Evolutionary conservation across 2,329 filamentous ascomycete genomes (phyloP).

Genomic region (Aspergillus sojae): DNA sequence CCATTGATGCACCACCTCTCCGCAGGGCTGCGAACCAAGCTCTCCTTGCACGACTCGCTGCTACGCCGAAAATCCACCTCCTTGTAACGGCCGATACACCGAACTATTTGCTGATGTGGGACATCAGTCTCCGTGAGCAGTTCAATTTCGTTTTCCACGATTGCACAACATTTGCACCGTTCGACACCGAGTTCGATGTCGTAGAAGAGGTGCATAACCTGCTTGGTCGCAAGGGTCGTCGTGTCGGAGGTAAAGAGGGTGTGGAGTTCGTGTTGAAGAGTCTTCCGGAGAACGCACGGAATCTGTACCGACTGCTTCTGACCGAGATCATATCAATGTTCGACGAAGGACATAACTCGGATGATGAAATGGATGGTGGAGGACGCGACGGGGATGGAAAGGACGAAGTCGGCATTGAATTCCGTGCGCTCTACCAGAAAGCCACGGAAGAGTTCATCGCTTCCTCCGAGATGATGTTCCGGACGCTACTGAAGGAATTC

Average conservation of each 20-base stretch:
- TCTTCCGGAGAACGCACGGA: slow-evolving; percentile 88
- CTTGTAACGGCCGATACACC: slow-evolving; percentile 85
- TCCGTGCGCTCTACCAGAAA: slow-evolving; percentile 89
- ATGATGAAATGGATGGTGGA: slow-evolving; percentile 52
- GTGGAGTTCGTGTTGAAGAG: slow-evolving; percentile 88
- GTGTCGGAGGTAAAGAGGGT: slow-evolving; percentile 85
- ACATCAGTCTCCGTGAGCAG: slow-evolving; percentile 77
- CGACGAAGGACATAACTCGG: slow-evolving; percentile 52
- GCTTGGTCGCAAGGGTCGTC: slow-evolving; percentile 75
- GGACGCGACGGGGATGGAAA: slow-evolving; percentile 26
- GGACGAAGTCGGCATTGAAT: slow-evolving; percentile 73
- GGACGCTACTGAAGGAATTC: slow-evolving; percentile 93
- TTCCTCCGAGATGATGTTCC: slow-evolving; percentile 92
- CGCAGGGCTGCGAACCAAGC: slow-evolving; percentile 71
- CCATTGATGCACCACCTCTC: slow-evolving; percentile 77
- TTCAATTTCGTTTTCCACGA: slow-evolving; percentile 93
- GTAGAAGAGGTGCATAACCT: slow-evolving; percentile 90
- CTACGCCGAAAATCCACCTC: slow-evolving; percentile 71
- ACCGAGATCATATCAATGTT: slow-evolving; percentile 77
- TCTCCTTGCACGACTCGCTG: slow-evolving; percentile 74
- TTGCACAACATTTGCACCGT: slow-evolving; percentile 82
- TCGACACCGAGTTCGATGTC: slow-evolving; percentile 73
- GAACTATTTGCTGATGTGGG: slow-evolving; percentile 86
- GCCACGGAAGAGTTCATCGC: slow-evolving; percentile 96
- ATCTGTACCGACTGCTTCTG: slow-evolving; percentile 81